Percentiles rank a stretch among this genome's conserved stretches.
Evolutionary conservation across 768 basidiomycete genomes (phyloP).

Genomic region (Pisolithus marmoratus): DNA sequence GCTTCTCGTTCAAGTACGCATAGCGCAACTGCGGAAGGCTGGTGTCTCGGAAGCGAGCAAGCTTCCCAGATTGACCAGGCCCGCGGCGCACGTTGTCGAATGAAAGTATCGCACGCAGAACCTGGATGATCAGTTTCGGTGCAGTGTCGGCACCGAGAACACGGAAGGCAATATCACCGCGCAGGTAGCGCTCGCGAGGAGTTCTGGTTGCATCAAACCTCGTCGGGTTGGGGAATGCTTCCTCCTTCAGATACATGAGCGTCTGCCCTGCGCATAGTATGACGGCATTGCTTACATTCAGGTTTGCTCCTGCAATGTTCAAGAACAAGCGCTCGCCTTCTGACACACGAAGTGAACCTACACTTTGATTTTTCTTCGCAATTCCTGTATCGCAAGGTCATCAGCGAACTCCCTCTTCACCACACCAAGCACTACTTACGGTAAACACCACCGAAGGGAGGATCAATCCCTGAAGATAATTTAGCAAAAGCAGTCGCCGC

Average conservation of each 20-base stretch:
- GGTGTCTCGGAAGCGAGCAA: conserved; percentile 51
- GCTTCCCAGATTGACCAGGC: conserved; percentile 59
- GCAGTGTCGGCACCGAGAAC: conserved; percentile 51
- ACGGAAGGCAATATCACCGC: conserved; percentile 44
- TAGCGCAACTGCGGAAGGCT: conserved; percentile 44
- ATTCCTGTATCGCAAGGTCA: conserved; percentile 30
- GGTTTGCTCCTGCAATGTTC: conserved; percentile 50
- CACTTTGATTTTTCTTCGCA: conserved; percentile 38
- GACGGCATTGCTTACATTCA: conserved; percentile 42
- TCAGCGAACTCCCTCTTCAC: not conserved
- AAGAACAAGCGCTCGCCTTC: conserved; percentile 56
- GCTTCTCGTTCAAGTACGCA: conserved; percentile 49
- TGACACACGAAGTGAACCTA: conserved; percentile 38
- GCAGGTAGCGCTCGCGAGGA: conserved; percentile 40
- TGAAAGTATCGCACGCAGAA: conserved; percentile 59
- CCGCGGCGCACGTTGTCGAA: conserved; percentile 57
- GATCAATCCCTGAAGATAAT: conserved; percentile 52
- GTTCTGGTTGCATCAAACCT: conserved; percentile 40
- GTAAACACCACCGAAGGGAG: conserved; percentile 64
- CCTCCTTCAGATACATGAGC: conserved; percentile 31
- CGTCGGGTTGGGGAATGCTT: conserved; percentile 46
- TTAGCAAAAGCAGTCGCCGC: conserved; percentile 2
- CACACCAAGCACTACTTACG: conserved; percentile 34
- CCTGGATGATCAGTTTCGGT: conserved; percentile 53
- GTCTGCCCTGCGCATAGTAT: not conserved